These are phyloP conservation scores for Exutisphaerella laricina DNA, from an alignment of 2,329 filamentous ascomycete genomes.

Conservation along the genomic window DNA sequence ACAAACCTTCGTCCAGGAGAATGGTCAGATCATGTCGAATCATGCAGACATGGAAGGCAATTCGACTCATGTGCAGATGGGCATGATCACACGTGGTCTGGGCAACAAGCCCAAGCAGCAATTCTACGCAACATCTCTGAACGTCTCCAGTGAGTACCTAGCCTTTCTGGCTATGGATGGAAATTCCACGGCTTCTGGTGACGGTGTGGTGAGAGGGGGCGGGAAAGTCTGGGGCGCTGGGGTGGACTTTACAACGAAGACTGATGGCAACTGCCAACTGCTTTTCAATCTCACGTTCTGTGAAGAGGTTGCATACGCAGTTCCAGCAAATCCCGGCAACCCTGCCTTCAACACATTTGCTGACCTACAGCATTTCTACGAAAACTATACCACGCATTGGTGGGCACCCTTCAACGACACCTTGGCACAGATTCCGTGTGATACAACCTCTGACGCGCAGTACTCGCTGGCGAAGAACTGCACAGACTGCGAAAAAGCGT, in stretches of 20 bases:
- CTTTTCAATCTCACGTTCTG: slow-evolving; percentile 87
- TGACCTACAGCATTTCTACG: slow-evolving; percentile 67
- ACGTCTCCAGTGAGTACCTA: slow-evolving; percentile 63
- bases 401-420: slow-evolving; percentile 77
- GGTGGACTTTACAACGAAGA: slow-evolving; percentile 72
- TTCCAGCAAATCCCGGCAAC: slow-evolving; percentile 70
- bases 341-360: slow-evolving; percentile 34
- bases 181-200: slow-evolving; percentile 49
- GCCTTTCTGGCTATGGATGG: slow-evolving; percentile 64
- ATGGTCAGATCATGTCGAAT: slow-evolving; percentile 56
- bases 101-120: slow-evolving; percentile 73
- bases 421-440: slow-evolving; percentile 78
- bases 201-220: slow-evolving; percentile 61
- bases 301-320: slow-evolving; percentile 80
- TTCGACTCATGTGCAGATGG: slow-evolving; percentile 43
- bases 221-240: slow-evolving; percentile 63
- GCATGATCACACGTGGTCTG: slow-evolving; percentile 63
- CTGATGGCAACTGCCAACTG: slow-evolving; percentile 78
- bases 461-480: slow-evolving; percentile 80
- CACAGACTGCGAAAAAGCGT: slow-evolving; percentile 67
- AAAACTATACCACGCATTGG: slow-evolving; percentile 62
- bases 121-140: slow-evolving; percentile 75
- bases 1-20: slow-evolving; percentile 49
- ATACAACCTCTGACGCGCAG: slow-evolving; percentile 63
- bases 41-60: slow-evolving; percentile 41